These are phyloP conservation scores for Dispira simplex DNA, from an alignment of 192 early-diverging fungal species.

Conservation along the genomic window DNA sequence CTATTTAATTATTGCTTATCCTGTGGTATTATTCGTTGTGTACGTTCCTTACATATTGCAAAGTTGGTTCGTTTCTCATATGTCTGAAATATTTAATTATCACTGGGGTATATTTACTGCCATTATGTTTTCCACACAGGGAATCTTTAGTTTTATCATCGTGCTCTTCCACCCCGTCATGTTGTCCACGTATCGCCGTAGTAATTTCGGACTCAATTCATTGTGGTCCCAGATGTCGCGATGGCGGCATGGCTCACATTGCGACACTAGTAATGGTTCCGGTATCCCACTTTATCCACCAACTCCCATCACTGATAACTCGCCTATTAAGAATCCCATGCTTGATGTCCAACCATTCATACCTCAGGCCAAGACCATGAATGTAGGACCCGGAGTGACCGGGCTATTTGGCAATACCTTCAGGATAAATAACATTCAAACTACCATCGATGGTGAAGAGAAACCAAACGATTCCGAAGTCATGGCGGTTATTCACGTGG, in stretches of 20 bases:
- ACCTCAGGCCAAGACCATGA: neutral
- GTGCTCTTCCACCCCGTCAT: conserved; percentile 7
- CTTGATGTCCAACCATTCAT: too few relatives aligned
- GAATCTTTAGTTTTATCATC: conserved; percentile 5
- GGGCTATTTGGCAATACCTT: neutral
- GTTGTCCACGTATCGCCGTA: conserved; percentile 6
- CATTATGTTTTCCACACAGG: neutral
- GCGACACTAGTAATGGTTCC: too few relatives aligned
- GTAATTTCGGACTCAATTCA: neutral
- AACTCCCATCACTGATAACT: too few relatives aligned
- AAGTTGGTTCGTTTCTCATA: neutral
- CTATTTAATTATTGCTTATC: conserved; percentile 5
- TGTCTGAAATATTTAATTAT: neutral
- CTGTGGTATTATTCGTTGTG: neutral
- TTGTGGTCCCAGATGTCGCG: conserved; percentile 1
- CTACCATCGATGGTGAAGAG: too few relatives aligned
- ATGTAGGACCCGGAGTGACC: neutral
- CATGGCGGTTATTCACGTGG: too few relatives aligned
- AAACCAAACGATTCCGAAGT: too few relatives aligned
- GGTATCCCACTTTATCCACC: too few relatives aligned
- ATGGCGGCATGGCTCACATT: neutral
- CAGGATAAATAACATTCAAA: too few relatives aligned
- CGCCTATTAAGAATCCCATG: too few relatives aligned
- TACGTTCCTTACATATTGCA: neutral
- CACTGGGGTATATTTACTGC: neutral